Evolutionary conservation across 225 moss, liverwort and hornwort genomes (phyloP), one percentile per base, ranked within the genome.

Genomic region (Sphagnum contortum): DNA sequence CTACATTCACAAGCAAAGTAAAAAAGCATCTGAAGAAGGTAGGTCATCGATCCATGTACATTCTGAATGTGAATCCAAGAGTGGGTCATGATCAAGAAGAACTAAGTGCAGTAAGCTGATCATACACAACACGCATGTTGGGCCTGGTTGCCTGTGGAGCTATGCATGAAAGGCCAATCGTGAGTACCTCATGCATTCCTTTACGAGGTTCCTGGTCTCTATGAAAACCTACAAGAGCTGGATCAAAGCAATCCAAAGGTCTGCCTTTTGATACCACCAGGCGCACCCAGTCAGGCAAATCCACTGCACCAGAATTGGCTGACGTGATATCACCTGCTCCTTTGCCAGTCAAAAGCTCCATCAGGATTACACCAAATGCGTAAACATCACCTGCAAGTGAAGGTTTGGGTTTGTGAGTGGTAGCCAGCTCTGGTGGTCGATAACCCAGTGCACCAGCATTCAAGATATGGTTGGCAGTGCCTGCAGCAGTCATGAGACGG

Each of bases 211-310:
- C 89, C 66, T 79, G 83, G 64, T 89, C 93, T 81, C 90, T 86
- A 61, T 81, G 68, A 49, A 71, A 63, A 44, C 84, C 86, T 52
- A 92, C 84, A 66, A 94, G 70, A 50, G 82, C 84, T 9, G 84
- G 80, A 70, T 94, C 93, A 66, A 78, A 94, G 73, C 93, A 94
- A 47, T 90, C 93, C 69, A 84, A 80, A 1, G 88, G 80, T 55
- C 84, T 81, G 60, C 77, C 86, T 65, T 94, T 88, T 61, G 67
- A 79, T 44, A 78, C 88, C 58, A 90, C 84, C 67, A 88, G 72
- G 60, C 71, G 77, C 49, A 88, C 90, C 90, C 93, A 94, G 72
- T 94, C 93, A 44, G 81, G 82, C 65, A 94, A 73, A 77, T 94
- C 93, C n/a, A 94, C 86, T 9, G 86, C 80, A 11, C 86, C 88